These are phyloP conservation scores for Leptographium lundbergii DNA, from an alignment of 2,329 filamentous ascomycete species.

Conservation along the genomic window DNA sequence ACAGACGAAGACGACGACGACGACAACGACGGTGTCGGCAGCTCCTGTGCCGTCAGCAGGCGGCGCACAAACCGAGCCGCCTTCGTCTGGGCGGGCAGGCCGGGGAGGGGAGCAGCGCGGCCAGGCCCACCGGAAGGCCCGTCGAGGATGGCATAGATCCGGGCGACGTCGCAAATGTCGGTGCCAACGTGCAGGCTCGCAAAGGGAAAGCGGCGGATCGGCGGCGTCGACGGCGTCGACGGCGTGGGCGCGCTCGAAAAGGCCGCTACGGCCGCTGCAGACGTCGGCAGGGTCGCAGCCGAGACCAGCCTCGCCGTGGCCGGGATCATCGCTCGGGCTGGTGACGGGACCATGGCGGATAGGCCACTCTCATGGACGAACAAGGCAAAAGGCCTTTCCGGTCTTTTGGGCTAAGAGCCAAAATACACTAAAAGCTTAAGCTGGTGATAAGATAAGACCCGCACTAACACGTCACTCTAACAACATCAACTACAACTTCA, in stretches of 20 bases:
- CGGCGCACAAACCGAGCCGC: slow-evolving; percentile 33
- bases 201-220: slow-evolving; percentile 40
- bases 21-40: background rate
- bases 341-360: background rate
- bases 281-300: background rate
- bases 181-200: slow-evolving; percentile 54
- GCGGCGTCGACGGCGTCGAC: background rate
- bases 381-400: background rate
- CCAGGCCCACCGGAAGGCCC: background rate
- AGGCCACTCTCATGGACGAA: background rate
- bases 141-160: slow-evolving; percentile 47
- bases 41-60: slow-evolving; percentile 32
- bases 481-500: background rate
- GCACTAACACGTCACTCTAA: background rate
- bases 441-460: background rate
- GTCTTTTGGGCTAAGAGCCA: background rate
- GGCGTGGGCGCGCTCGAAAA: background rate
- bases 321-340: background rate
- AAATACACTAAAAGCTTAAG: background rate
- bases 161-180: slow-evolving; percentile 60
- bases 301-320: background rate
- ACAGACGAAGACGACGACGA: background rate
- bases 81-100: slow-evolving; percentile 18
- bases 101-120: background rate
- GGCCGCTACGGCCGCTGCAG: background rate